phyloP scores from a whole-genome alignment of 805 yeast species.

The Saturnispora silvae region DNA sequence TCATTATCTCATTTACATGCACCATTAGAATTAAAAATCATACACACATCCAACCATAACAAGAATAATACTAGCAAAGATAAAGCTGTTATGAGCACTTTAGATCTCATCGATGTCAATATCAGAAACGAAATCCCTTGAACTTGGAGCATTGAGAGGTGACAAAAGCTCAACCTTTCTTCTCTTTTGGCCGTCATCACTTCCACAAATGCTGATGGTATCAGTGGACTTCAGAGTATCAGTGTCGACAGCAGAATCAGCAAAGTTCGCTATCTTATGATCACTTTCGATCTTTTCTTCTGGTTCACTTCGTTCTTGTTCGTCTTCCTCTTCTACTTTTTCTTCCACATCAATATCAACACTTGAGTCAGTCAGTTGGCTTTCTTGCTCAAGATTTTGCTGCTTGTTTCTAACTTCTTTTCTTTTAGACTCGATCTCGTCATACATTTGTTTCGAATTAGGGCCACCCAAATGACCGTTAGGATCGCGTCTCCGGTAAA shows the following conservation, averaged over 20 bases:
- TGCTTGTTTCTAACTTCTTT: conserved; percentile 7
- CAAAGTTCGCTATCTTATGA: no score
- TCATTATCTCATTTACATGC: no score
- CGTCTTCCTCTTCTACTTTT: not conserved
- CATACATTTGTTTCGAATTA: conserved; percentile 30
- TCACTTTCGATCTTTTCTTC: not conserved
- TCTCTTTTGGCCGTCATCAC: conserved; percentile 10
- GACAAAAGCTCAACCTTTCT: conserved; percentile 8
- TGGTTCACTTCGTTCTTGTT: not conserved
- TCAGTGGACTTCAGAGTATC: conserved; percentile 1
- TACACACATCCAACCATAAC: no score
- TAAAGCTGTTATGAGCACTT: no score
- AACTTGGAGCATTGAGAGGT: not conserved
- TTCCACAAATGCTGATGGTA: conserved; percentile 1
- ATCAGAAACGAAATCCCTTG: not conserved
- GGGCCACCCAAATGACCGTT: conserved; percentile 37
- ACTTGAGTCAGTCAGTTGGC: conserved; percentile 3
- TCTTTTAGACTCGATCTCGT: conserved; percentile 25
- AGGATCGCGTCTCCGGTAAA: conserved; percentile 59
- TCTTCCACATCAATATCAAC: not conserved
- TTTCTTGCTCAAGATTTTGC: not conserved
- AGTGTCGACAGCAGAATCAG: no score
- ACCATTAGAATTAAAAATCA: no score
- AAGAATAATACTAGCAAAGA: no score
- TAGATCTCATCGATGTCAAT: conserved; percentile 1